phyloP scores from a whole-genome alignment of 2,329 filamentous ascomycete genomes.

The Aspergillus tamarii region DNA sequence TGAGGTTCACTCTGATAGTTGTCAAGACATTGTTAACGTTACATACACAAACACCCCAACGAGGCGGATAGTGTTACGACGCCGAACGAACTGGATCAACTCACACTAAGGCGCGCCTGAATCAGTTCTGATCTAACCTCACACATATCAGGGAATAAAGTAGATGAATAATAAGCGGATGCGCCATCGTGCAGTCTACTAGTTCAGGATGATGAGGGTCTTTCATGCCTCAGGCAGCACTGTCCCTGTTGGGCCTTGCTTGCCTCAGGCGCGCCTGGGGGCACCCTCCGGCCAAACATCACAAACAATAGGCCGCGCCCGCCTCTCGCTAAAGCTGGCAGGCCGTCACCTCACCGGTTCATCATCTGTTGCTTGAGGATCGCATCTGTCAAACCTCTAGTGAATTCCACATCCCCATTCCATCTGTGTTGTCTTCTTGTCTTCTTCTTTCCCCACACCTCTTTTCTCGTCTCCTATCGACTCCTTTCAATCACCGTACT shows the following conservation, averaged over 20 bases:
- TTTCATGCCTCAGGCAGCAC: conserved; percentile 5
- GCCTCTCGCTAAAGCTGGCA: conserved; percentile 29
- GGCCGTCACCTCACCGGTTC: conserved; percentile 32
- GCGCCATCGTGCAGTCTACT: not conserved
- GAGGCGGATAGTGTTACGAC: not conserved
- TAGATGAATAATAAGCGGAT: not conserved
- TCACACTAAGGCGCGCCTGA: not conserved
- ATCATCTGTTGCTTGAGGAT: conserved; percentile 28
- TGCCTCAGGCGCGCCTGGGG: conserved; percentile 20
- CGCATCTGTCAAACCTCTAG: conserved; percentile 25
- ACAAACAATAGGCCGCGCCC: conserved; percentile 25
- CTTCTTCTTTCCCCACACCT: conserved; percentile 15
- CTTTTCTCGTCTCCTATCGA: conserved; percentile 17
- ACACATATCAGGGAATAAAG: not conserved
- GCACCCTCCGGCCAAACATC: conserved; percentile 12
- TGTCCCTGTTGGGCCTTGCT: not conserved
- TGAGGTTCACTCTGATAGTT: not conserved
- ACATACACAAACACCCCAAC: not conserved
- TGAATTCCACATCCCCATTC: conserved; percentile 19
- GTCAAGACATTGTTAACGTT: not conserved
- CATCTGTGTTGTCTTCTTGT: conserved; percentile 12
- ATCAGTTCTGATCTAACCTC: not conserved
- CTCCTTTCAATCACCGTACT: conserved; percentile 27
- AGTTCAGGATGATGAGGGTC: not conserved
- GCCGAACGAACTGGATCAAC: not conserved